A percentile compares a stretch with the other conserved stretches of the same genome.
phyloP scores from a whole-genome alignment of 192 early-diverging fungal genomes.

The Irineochytrium annulatum region DNA sequence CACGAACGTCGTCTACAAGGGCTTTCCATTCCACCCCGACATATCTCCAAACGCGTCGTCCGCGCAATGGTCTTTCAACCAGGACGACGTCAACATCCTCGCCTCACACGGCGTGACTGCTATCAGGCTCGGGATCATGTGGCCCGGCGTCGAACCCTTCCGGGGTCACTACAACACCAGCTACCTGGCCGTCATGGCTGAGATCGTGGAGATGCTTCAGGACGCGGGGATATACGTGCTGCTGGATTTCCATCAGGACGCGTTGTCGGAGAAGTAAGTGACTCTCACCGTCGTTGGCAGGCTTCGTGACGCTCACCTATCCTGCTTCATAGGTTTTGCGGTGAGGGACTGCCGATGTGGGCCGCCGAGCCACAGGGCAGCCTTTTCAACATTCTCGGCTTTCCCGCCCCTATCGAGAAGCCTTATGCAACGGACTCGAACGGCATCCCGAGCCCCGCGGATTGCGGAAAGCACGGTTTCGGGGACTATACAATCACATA shows the following conservation, averaged over 20 bases:
- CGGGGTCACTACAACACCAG: constrained; percentile 50
- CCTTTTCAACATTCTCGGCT: constrained; percentile 11
- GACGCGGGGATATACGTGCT: constrained; percentile 56
- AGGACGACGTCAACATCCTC: not conserved
- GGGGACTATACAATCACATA: constrained; percentile 32
- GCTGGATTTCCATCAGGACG: constrained; percentile 64
- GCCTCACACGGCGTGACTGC: not conserved
- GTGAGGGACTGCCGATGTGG: constrained; percentile 19
- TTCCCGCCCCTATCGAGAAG: constrained; percentile 12
- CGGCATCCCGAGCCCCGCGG: constrained; percentile 12
- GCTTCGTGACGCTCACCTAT: no score
- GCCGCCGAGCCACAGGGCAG: constrained; percentile 11
- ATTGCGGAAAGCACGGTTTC: constrained; percentile 8
- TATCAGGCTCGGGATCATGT: constrained; percentile 22
- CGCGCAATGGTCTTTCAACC: constrained; percentile 2
- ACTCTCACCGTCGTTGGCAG: not conserved
- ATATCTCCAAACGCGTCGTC: not conserved
- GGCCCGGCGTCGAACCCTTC: constrained; percentile 64
- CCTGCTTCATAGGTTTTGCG: constrained; percentile 17
- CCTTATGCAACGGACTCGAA: constrained; percentile 1
- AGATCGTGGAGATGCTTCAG: constrained; percentile 41
- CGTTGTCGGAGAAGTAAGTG: constrained; percentile 31
- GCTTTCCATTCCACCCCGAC: not conserved
- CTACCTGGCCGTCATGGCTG: constrained; percentile 45
- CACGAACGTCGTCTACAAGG: constrained; percentile 4